A percentile compares a stretch with the other conserved stretches of the same genome.
These are phyloP conservation scores for Podaxis carcinomalis DNA, from an alignment of 768 basidiomycete genomes.

Conservation along the genomic window DNA sequence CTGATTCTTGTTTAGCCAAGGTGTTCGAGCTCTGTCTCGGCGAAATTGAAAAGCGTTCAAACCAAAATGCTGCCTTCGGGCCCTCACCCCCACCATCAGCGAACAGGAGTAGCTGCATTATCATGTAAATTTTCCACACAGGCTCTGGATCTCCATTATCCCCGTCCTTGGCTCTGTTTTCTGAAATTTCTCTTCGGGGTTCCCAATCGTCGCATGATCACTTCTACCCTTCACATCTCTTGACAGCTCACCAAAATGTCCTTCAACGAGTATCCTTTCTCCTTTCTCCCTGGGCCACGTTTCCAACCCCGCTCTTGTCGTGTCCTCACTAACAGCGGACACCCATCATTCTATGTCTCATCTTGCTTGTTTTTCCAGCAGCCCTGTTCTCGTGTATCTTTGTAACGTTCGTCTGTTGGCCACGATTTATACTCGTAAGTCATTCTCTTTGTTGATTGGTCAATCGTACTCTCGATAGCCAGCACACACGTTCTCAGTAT, in stretches of 20 bases:
- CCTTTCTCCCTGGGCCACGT: neutral
- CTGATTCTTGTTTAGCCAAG: constrained; percentile 37
- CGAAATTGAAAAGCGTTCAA: constrained; percentile 70
- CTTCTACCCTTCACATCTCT: constrained; percentile 2
- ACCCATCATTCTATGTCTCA: neutral
- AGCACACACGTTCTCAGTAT: neutral
- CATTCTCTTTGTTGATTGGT: neutral
- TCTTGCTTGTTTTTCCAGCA: neutral
- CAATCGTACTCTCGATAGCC: neutral
- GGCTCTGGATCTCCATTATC: neutral
- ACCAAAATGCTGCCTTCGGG: constrained; percentile 24
- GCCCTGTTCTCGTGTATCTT: neutral
- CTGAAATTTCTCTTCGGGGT: neutral
- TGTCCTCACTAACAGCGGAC: neutral
- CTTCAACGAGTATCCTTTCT: neutral
- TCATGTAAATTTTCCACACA: constrained; percentile 42
- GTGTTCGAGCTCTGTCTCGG: constrained; percentile 80
- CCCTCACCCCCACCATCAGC: constrained; percentile 23
- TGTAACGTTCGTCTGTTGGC: neutral
- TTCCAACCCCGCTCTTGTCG: neutral
- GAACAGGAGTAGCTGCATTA: constrained; percentile 40
- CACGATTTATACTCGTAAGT: neutral
- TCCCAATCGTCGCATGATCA: neutral
- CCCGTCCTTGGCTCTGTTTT: neutral
- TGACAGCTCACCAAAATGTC: neutral